Evolutionary conservation across 1,284 basidiomycete species (phyloP).

Genomic region (Marasmius sp.): DNA sequence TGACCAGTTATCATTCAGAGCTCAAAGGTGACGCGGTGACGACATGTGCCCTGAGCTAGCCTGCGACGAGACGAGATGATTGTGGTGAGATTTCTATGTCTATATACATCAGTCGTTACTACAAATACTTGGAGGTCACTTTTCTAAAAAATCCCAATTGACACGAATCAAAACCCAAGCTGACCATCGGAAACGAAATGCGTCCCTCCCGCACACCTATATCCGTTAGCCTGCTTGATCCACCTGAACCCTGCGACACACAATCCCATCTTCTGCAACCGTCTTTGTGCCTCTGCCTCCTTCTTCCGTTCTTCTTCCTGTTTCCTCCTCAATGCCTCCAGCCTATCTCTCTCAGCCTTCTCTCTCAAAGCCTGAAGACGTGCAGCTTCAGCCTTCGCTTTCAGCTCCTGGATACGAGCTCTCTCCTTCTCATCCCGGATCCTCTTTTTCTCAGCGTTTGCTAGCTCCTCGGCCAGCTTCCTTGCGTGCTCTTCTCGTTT

Average conservation of each 20-base stretch:
- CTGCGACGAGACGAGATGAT: too few species aligned
- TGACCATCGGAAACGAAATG: conserved; percentile 43
- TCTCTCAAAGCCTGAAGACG: conserved; percentile 23
- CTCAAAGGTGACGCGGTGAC: too few species aligned
- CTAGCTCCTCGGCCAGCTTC: conserved; percentile 7
- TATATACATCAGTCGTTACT: too few species aligned
- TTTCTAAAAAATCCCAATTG: conserved; percentile 12
- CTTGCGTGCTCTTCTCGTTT: conserved; percentile 18
- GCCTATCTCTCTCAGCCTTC: conserved; percentile 21
- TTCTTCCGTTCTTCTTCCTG: conserved; percentile 30
- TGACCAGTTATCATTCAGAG: too few species aligned
- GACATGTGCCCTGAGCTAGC: too few species aligned
- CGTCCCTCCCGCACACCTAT: conserved; percentile 54
- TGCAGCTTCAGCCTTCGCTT: conserved; percentile 22
- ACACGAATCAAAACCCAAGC: conserved; percentile 25
- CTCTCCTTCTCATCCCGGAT: conserved; percentile 16
- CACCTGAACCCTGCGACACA: conserved; percentile 54
- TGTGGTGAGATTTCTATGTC: too few species aligned
- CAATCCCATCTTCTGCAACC: conserved; percentile 49
- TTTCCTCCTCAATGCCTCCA: conserved; percentile 29
- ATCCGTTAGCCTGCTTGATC: conserved; percentile 45
- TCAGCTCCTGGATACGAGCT: conserved; percentile 23
- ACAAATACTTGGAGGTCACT: neutral
- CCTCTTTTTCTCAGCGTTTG: conserved; percentile 8
- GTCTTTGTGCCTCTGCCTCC: conserved; percentile 44